Evolutionary conservation across 2,329 filamentous ascomycete species (phyloP).

Genomic region (Fusarium zealandicum): DNA sequence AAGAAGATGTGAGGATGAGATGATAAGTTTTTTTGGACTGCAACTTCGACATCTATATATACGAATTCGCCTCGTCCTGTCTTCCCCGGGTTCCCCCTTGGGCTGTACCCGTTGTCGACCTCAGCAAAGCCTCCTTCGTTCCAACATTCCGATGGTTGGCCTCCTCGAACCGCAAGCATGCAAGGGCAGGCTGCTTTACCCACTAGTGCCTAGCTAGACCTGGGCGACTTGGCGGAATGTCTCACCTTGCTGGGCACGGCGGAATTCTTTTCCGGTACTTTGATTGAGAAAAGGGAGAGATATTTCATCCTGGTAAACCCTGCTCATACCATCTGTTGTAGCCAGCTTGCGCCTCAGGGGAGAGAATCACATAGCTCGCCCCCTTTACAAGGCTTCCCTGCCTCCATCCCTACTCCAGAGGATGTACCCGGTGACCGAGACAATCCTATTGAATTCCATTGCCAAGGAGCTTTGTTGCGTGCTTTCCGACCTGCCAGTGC

Average conservation of each 20-base stretch:
- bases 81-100: too few species aligned
- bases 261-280: not conserved
- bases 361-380: not conserved
- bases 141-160: slow-evolving; percentile 15
- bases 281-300: not conserved
- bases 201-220: not conserved
- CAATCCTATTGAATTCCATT: slow-evolving; percentile 5
- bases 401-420: slow-evolving; percentile 6
- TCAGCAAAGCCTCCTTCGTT: slow-evolving; percentile 11
- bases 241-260: slow-evolving; percentile 12
- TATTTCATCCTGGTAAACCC: slow-evolving; percentile 4
- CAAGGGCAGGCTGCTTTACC: slow-evolving; percentile 17
- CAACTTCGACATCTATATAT: slow-evolving; percentile 23
- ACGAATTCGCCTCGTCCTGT: not conserved
- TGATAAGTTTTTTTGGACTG: slow-evolving; percentile 1
- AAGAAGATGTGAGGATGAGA: slow-evolving; percentile 30
- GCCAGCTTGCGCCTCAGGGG: not conserved
- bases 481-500: not conserved
- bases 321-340: slow-evolving; percentile 1
- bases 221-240: slow-evolving; percentile 7
- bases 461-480: not conserved
- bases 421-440: not conserved
- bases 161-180: slow-evolving; percentile 21
- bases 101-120: not conserved
- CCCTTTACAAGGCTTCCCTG: not conserved